Conservation (phyloP, 1,284 basidiomycete genomes). For the Porodaedalea pini region DNA sequence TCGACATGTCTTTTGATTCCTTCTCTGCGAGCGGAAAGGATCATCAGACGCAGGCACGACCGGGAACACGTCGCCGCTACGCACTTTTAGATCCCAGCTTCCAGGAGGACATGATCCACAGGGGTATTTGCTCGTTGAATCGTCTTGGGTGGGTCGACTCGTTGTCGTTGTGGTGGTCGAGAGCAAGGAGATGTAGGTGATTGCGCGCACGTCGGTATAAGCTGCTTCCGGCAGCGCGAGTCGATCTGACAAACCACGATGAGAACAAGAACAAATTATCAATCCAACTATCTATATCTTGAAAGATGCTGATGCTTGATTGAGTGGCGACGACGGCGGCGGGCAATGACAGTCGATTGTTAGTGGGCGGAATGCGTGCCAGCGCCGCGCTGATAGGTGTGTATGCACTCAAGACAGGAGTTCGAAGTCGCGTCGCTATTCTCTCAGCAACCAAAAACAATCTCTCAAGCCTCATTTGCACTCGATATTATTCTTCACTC, state of each 20-base stretch:
- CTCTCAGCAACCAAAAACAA: background rate
- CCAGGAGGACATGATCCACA: constrained; percentile 37
- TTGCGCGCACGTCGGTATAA: background rate
- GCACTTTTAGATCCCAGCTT: constrained; percentile 46
- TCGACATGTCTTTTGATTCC: constrained; percentile 59
- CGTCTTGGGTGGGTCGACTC: background rate
- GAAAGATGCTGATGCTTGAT: too few relatives aligned
- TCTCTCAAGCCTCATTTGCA: too few relatives aligned
- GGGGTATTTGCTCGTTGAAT: background rate
- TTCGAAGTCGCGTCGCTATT: too few relatives aligned
- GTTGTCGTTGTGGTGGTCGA: background rate
- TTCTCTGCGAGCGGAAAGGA: constrained; percentile 42
- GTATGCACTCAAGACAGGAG: too few relatives aligned
- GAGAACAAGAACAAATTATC: too few relatives aligned
- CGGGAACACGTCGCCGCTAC: background rate
- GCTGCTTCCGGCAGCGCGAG: background rate
- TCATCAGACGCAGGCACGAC: background rate
- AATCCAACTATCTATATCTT: too few relatives aligned
- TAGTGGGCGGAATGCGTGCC: constrained; percentile 10
- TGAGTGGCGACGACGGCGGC: too few relatives aligned
- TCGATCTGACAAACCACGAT: background rate
- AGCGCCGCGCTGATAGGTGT: constrained; percentile 11
- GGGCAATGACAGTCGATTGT: too few relatives aligned
- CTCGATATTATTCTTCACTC: too few relatives aligned
- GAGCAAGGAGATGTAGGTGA: background rate